These are phyloP conservation scores for Serendipita sp. DNA, from an alignment of 768 basidiomycete genomes.

Conservation along the genomic window DNA sequence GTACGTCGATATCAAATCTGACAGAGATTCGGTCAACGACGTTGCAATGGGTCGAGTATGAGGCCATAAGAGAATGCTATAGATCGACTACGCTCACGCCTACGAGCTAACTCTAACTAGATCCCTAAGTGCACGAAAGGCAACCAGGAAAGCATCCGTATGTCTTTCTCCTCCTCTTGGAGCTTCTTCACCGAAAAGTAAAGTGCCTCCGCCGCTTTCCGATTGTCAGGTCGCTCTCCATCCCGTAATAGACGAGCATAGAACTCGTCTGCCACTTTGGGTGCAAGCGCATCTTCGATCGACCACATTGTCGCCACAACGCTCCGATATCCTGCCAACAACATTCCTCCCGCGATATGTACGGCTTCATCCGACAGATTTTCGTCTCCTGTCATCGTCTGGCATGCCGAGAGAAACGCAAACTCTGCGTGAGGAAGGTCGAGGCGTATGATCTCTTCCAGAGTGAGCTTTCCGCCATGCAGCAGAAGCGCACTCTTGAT, in stretches of 20 bases:
- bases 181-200: not conserved
- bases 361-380: slow-evolving; percentile 23
- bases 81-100: no score
- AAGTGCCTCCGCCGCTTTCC: not conserved
- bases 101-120: not conserved
- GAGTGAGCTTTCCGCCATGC: not conserved
- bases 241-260: slow-evolving; percentile 14
- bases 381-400: slow-evolving; percentile 24
- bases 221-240: not conserved
- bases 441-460: not conserved
- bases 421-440: slow-evolving; percentile 16
- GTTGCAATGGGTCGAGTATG: no score
- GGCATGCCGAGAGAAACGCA: slow-evolving; percentile 32
- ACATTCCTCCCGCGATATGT: slow-evolving; percentile 28
- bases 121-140: not conserved
- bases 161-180: not conserved
- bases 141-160: not conserved
- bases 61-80: no score
- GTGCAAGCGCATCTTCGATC: slow-evolving; percentile 23
- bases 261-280: slow-evolving; percentile 19
- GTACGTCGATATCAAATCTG: no score
- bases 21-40: no score
- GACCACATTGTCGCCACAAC: slow-evolving; percentile 31
- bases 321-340: slow-evolving; percentile 18
- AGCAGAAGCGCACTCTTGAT: not conserved